A percentile compares a stretch with the other conserved stretches of the same genome.
phyloP scores from a whole-genome alignment of 306 rosid genomes.

The Dalbergia cultrata region DNA sequence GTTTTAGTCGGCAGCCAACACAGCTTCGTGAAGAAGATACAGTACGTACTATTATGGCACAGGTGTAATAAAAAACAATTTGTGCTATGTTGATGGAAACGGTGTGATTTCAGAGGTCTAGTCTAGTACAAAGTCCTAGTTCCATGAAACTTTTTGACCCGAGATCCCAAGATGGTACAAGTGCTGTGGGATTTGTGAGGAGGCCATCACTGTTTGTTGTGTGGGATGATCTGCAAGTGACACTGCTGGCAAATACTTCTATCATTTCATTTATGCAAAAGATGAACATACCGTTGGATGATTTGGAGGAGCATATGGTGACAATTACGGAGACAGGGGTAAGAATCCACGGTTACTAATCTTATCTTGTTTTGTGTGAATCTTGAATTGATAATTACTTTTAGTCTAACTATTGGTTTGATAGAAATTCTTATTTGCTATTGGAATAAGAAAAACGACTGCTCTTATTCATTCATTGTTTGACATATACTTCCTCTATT shows the following conservation, averaged over 20 bases:
- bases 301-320: too few relatives aligned
- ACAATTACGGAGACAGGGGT: too few relatives aligned
- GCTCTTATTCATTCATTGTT: too few relatives aligned
- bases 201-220: conserved; percentile 50
- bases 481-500: too few relatives aligned
- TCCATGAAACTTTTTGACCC: conserved; percentile 47
- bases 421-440: too few relatives aligned
- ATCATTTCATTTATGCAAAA: conserved; percentile 47
- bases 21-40: conserved; percentile 24
- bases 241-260: conserved; percentile 29
- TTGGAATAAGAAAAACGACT: too few relatives aligned
- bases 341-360: too few relatives aligned
- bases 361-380: too few relatives aligned
- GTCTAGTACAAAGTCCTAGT: too few relatives aligned
- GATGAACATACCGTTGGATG: too few relatives aligned
- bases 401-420: too few relatives aligned
- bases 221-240: conserved; percentile 50
- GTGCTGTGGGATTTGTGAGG: conserved; percentile 43
- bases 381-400: too few relatives aligned
- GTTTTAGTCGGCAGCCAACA: conserved; percentile 34
- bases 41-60: conserved; percentile 39
- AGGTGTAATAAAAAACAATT: conserved; percentile 26
- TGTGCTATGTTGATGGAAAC: neutral
- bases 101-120: neutral
- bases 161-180: conserved; percentile 35